Evolutionary conservation across 1,284 basidiomycete genomes (phyloP), one percentile per base, ranked within the genome.

Genomic region (Mycena sp.): DNA sequence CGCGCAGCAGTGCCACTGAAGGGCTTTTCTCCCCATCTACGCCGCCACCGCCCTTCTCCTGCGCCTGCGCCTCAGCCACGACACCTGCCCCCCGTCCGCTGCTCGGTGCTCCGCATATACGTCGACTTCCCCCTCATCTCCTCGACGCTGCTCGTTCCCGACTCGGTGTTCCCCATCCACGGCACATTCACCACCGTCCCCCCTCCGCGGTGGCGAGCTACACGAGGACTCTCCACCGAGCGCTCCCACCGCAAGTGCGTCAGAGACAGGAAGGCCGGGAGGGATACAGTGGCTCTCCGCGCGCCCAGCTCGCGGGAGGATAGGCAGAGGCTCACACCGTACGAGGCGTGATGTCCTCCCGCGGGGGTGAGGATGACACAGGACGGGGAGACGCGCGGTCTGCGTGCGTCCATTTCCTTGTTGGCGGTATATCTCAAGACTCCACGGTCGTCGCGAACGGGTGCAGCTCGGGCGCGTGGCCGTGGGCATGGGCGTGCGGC

Each of bases 401-500:
- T 35, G 46, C 46, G 28, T 32, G 46, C 46, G 46, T 49, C 46
- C 46, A 49, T 49, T 29, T 46, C 45, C 46, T 21, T 21, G 41
- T 49, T 11, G 46, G 29, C 46, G 46, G 25, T 29, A 46, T 29
- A 49, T 49, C 46, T 49, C 29, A 32, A 32, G 46, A 49, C 46
- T 19, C 46, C 10, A 32, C 29, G 46, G 46, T 48, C 46, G 48
- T 35, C 19, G 19, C 7, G 46, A 6, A 40, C 46, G 28, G 46
- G 44, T 46, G 26, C 29, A 48, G 46, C 29, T 21, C 23, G 41
- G 7, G 41, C 41, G 19, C 41, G 41, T 17, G 41, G 7, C n/a
- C 16, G 41, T 44, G 41, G 41, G 41, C 41, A 21, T 44, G 19
- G 38, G 38, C 16, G 38, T 40, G 16, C 38, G 16, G 38, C 38